A percentile compares a stretch with the other conserved stretches of the same genome.
phyloP scores from a whole-genome alignment of 257 asterid species.

The Hygrophila difformis region DNA sequence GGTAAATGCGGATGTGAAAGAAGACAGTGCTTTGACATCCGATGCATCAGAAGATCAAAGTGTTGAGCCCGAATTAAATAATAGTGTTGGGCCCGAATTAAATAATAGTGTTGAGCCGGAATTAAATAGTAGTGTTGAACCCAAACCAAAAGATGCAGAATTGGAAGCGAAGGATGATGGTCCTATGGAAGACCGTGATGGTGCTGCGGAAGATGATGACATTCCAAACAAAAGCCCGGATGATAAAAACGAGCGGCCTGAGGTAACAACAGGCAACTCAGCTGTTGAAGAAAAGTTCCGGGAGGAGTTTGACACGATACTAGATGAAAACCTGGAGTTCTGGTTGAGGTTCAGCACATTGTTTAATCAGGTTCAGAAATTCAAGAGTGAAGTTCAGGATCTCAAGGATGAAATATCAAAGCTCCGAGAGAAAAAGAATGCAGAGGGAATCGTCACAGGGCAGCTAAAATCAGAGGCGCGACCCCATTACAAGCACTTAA shows the following conservation, averaged over 20 bases:
- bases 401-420: slow-evolving; percentile 49
- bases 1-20: slow-evolving; percentile 17
- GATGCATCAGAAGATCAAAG: slow-evolving; percentile 9
- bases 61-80: slow-evolving; percentile 19
- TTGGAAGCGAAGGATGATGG: slow-evolving; percentile 7
- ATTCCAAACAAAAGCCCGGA: slow-evolving; percentile 15
- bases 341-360: slow-evolving; percentile 91
- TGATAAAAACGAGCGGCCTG: slow-evolving; percentile 25
- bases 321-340: slow-evolving; percentile 83
- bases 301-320: slow-evolving; percentile 56
- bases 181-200: background rate
- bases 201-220: background rate
- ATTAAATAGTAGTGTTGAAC: slow-evolving; percentile 16
- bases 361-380: slow-evolving; percentile 79
- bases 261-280: slow-evolving; percentile 29
- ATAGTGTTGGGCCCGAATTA: slow-evolving; percentile 17
- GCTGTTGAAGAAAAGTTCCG: slow-evolving; percentile 65
- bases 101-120: slow-evolving; percentile 18
- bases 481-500: slow-evolving; percentile 76
- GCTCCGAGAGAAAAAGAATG: slow-evolving; percentile 43
- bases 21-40: slow-evolving; percentile 5
- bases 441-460: slow-evolving; percentile 30
- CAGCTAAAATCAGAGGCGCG: slow-evolving; percentile 62
- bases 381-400: slow-evolving; percentile 64
- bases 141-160: slow-evolving; percentile 24